Base-by-base conservation (phyloP, 352 stramenopile species). In the Globisporangium cederbergense region DNA sequence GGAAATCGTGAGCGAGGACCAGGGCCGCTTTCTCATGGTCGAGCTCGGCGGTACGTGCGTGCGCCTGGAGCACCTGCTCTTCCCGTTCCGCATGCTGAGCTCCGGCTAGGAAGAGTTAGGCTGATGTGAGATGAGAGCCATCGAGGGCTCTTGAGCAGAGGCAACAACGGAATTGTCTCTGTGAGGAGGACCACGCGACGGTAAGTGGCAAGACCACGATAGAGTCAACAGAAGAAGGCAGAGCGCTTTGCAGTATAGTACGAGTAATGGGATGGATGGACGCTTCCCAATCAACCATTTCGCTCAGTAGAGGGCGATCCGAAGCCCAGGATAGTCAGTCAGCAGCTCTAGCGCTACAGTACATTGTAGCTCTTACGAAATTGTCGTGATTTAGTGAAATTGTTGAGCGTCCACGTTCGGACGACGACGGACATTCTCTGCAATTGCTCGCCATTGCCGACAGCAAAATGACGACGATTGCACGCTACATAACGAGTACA, bases 1-100 rank as follows among this genome's bases (percentile, higher is more conserved):
- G 13, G 22, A 54, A 4, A 54, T 53, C 11, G 14, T 62, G 28
- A 51, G 45, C 28, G 57, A 62, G 20, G 57, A 52, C 14, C 57
- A 62, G 16, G 57, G 57, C 11, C 57, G 43, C 3, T 62, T 62
- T n/a, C 42, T 54, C 43, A 62, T 62, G 57, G 57, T 62, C 25
- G 57, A 62, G 18, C 43, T 62, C 14, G 57, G 57, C 6, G 18
- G 40, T 14, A 62, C 57, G 16, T 54, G 45, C 28, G 28, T 62
- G 32, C 57, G 57, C 7, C 42, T 62, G 0, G 57, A 62, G 38
- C 45, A 54, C 20, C 20, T 54, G 43, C 42, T 62, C 3, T 51
- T 62, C 20, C 57, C 57, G 2, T 62, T 62, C 4, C 43, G 43
- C 4, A 32, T 62, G 13, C 57, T 62, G 16, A 30, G 28, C 8